Evolutionary conservation across 768 basidiomycete species (phyloP).

Genomic region (Auriscalpium vulgare): DNA sequence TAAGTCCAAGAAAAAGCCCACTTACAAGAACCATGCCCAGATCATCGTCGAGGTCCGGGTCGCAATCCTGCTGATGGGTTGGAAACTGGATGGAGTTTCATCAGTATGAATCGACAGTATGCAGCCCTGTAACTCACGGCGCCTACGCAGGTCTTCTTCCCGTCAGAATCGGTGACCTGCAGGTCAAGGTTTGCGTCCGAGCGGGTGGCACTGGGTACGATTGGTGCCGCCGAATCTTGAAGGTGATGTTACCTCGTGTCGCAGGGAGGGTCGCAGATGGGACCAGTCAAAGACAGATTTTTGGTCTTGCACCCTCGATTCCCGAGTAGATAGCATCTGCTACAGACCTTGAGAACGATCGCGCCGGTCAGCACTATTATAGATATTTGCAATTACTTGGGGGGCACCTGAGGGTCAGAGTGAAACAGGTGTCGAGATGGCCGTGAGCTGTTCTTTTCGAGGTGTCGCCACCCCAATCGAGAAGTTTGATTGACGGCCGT

Average conservation of each 20-base stretch:
- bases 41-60: constrained; percentile 54
- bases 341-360: constrained; percentile 29
- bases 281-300: constrained; percentile 32
- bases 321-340: constrained; percentile 54
- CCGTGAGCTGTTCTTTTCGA: constrained; percentile 43
- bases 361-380: constrained; percentile 10
- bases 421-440: constrained; percentile 62
- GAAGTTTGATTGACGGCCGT: constrained; percentile 40
- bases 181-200: constrained; percentile 42
- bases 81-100: constrained; percentile 41
- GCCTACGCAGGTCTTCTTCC: constrained; percentile 29
- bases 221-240: constrained; percentile 51
- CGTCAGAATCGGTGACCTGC: constrained; percentile 13
- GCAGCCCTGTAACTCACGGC: constrained; percentile 29
- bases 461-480: constrained; percentile 35
- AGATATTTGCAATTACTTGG: constrained; percentile 27
- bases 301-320: constrained; percentile 40
- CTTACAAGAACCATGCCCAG: constrained; percentile 70
- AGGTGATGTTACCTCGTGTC: constrained; percentile 50
- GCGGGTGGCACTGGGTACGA: constrained; percentile 56
- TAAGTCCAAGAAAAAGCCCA: constrained; percentile 8
- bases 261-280: constrained; percentile 56
- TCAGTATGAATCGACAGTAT: neutral
- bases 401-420: constrained; percentile 57
- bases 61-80: constrained; percentile 48